phyloP scores from a whole-genome alignment of 768 basidiomycete species.

The Boletus coccyginus region DNA sequence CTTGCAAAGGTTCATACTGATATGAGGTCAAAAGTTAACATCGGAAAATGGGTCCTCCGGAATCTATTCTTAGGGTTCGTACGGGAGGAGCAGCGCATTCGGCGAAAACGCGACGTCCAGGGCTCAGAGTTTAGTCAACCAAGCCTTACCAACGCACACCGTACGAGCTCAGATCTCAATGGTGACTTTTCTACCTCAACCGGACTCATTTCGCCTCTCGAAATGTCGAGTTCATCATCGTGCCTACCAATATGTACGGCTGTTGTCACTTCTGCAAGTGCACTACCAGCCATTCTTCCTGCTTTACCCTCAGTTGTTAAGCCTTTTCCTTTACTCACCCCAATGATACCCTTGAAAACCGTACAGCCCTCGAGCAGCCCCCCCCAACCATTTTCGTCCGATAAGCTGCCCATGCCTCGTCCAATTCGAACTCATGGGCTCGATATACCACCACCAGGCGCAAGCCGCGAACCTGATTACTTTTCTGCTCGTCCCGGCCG shows the following conservation, averaged over 20 bases:
- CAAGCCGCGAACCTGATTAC: slow-evolving; percentile 47
- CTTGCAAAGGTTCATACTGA: slow-evolving; percentile 7
- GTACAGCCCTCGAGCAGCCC: slow-evolving; percentile 34
- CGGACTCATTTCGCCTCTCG: slow-evolving; percentile 31
- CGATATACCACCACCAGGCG: slow-evolving; percentile 33
- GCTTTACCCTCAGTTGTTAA: slow-evolving; percentile 40
- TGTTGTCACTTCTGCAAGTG: slow-evolving; percentile 60
- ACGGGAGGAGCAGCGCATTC: slow-evolving; percentile 57
- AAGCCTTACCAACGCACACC: slow-evolving; percentile 21
- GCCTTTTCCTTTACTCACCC: slow-evolving; percentile 55
- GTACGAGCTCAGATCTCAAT: slow-evolving; percentile 26
- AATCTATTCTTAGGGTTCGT: slow-evolving; percentile 84
- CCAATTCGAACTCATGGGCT: slow-evolving; percentile 44
- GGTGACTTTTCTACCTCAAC: slow-evolving; percentile 13
- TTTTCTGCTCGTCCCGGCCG: slow-evolving; percentile 47
- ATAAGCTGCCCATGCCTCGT: slow-evolving; percentile 32
- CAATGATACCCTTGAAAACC: slow-evolving; percentile 52
- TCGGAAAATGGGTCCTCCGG: slow-evolving; percentile 87
- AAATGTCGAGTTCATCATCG: slow-evolving; percentile 23
- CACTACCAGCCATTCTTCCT: slow-evolving; percentile 65
- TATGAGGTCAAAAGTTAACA: slow-evolving; percentile 58
- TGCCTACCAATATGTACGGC: slow-evolving; percentile 34
- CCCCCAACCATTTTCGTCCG: slow-evolving; percentile 42
- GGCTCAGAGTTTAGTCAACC: slow-evolving; percentile 16
- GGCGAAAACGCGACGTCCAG: slow-evolving; percentile 32